Evolutionary conservation across 352 stramenopile genomes (phyloP), one percentile per base, ranked within the genome.

Genomic region (Phytophthora sp.): DNA sequence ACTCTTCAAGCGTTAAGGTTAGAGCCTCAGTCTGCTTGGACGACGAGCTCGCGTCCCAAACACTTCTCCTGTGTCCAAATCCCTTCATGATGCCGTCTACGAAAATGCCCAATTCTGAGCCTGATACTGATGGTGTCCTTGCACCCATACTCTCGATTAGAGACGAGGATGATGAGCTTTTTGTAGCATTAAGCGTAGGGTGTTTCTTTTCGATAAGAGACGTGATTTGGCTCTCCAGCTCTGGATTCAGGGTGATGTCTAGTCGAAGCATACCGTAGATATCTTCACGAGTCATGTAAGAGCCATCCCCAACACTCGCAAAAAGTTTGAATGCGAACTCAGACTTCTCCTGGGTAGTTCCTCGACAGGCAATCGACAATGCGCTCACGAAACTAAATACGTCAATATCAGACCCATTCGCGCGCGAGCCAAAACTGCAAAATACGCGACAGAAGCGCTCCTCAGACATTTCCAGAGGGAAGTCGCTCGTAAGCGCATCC

Each of bases 301-400:
- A 66, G 6, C 54, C 58, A 12, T 79, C 69, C 18, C 65, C 73
- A 24, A 73, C 52, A 15, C 79, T 89, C 6, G 85, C 75, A 54
- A 96, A 95, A 17, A 95, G 64, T 26, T 77, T 90, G 50, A 94
- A 96, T 10, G 85, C 84, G 53, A 94, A 96, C 6, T 76, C 69
- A 23, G 84, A 72, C 60, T 95, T 94, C 27, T 94, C 86, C 26
- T 92, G 76, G 0, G 52, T 58, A 1, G 73, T 89, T 8, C 88
- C 86, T 32, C 88, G 81, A 38, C 88, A 94, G 1, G 88, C 81
- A 45, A 91, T 87, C 31, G 82, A 83, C 20, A 96, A 69, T 8
- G 83, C 81, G 53, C 91, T 87, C 11, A 96, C 86, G 62, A 96
- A 96, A 55, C 80, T 92, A 54, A 96, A 96, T 27, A 96, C 75